These are phyloP conservation scores for Candida sanyaensis DNA, from an alignment of 1,139 yeast species.

Conservation along the genomic window DNA sequence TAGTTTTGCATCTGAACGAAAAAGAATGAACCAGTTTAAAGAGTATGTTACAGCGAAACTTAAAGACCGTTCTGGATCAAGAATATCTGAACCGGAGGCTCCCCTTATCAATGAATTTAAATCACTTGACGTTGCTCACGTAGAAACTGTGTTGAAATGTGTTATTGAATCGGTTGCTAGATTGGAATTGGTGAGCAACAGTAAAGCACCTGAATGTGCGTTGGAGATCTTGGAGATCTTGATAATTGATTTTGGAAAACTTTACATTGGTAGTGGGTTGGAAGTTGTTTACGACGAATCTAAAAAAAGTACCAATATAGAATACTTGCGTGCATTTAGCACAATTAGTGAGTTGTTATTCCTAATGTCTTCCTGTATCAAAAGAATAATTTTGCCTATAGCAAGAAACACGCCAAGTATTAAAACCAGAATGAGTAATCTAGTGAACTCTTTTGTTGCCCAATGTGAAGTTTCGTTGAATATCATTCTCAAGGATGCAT, in stretches of 20 bases:
- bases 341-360: conserved; percentile 64
- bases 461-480: conserved; percentile 73
- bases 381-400: conserved; percentile 73
- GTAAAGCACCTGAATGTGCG: conserved; percentile 62
- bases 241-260: conserved; percentile 68
- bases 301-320: conserved; percentile 22
- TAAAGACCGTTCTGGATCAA: conserved; percentile 19
- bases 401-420: conserved; percentile 62
- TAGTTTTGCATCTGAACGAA: conserved; percentile 40
- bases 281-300: conserved; percentile 62
- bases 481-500: conserved; percentile 59
- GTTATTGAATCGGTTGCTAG: conserved; percentile 82
- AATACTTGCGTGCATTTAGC: conserved; percentile 53
- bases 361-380: conserved; percentile 68
- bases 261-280: conserved; percentile 73
- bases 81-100: conserved; percentile 18
- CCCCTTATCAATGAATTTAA: conserved; percentile 29
- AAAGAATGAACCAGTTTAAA: conserved; percentile 42
- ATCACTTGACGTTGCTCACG: conserved; percentile 43
- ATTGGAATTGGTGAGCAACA: conserved; percentile 65
- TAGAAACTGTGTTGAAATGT: conserved; percentile 68
- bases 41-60: conserved; percentile 37
- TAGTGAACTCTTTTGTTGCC: conserved; percentile 67
- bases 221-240: conserved; percentile 68
- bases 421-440: conserved; percentile 61